Evolutionary conservation across 2,329 filamentous ascomycete genomes (phyloP).

Genomic region (Exophiala sp.): DNA sequence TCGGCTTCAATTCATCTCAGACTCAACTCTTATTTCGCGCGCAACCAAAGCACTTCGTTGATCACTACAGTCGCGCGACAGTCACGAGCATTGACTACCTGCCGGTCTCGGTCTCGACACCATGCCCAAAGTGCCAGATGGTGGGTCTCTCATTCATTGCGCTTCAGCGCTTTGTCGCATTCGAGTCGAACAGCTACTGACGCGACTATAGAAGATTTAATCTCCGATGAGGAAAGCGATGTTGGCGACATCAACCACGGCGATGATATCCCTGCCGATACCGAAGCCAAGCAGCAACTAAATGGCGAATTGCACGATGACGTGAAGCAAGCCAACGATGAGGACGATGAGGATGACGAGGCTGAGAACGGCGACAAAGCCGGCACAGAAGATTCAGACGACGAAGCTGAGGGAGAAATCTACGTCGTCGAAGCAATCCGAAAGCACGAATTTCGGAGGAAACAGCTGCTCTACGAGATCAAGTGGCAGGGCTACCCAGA

Average conservation of each 20-base stretch:
- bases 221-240: conserved; percentile 6
- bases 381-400: not conserved
- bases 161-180: not conserved
- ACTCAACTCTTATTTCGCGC: no score
- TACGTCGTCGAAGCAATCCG: conserved; percentile 13
- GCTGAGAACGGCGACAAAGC: conserved; percentile 36
- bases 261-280: conserved; percentile 3
- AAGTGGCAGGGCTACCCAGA: conserved; percentile 49
- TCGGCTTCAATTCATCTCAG: no score
- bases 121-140: not conserved
- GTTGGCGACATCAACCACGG: conserved; percentile 4
- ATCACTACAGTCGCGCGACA: no score
- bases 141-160: not conserved
- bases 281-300: conserved; percentile 14
- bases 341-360: conserved; percentile 37
- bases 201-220: not conserved
- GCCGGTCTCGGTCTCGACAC: not conserved
- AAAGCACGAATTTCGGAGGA: conserved; percentile 3
- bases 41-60: no score
- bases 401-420: conserved; percentile 9
- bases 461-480: conserved; percentile 36
- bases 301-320: conserved; percentile 28
- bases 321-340: conserved; percentile 31
- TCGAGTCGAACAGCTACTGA: not conserved
- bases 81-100: not conserved